A percentile compares a stretch with the other conserved stretches of the same genome.
phyloP scores from a whole-genome alignment of 2,329 filamentous ascomycete species.

The Anisogramma anomala region DNA sequence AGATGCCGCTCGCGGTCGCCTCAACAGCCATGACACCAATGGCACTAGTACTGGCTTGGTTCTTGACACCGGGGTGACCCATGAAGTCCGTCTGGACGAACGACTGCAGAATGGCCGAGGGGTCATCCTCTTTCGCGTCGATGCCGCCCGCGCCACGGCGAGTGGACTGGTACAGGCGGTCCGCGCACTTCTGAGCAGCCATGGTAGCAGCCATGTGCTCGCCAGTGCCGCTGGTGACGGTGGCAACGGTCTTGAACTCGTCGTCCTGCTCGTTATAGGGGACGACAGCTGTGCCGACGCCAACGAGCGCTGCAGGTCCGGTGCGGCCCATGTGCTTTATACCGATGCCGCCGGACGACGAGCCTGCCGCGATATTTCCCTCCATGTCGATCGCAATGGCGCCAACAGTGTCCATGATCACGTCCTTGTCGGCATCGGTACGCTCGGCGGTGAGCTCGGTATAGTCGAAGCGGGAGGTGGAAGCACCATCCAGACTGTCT shows the following conservation, averaged over 20 bases:
- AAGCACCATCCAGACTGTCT: background rate
- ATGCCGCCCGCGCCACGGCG: constrained; percentile 48
- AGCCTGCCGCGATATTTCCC: constrained; percentile 84
- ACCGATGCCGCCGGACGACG: constrained; percentile 92
- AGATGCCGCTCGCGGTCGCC: constrained; percentile 63
- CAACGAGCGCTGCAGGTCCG: constrained; percentile 85
- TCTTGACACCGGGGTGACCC: constrained; percentile 72
- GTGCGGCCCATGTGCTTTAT: constrained; percentile 94
- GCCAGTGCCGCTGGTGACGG: constrained; percentile 86
- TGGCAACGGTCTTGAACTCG: constrained; percentile 60
- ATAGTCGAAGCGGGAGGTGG: background rate
- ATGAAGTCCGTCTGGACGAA: constrained; percentile 90
- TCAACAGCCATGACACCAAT: constrained; percentile 89
- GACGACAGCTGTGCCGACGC: constrained; percentile 82
- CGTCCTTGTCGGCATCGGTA: constrained; percentile 33
- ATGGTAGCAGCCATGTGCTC: constrained; percentile 97
- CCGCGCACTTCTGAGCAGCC: constrained; percentile 77
- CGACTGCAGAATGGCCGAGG: constrained; percentile 61
- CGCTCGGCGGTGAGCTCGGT: constrained; percentile 11
- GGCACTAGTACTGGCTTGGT: constrained; percentile 71
- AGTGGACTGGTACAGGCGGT: constrained; percentile 65
- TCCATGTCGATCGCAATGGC: constrained; percentile 82
- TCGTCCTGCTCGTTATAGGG: constrained; percentile 61
- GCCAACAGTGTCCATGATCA: constrained; percentile 84
- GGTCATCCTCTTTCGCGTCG: constrained; percentile 46